Percentiles rank a stretch among this genome's conserved stretches.
Conservation (phyloP, 768 basidiomycete genomes). For the Tylopilus subfusipes region DNA sequence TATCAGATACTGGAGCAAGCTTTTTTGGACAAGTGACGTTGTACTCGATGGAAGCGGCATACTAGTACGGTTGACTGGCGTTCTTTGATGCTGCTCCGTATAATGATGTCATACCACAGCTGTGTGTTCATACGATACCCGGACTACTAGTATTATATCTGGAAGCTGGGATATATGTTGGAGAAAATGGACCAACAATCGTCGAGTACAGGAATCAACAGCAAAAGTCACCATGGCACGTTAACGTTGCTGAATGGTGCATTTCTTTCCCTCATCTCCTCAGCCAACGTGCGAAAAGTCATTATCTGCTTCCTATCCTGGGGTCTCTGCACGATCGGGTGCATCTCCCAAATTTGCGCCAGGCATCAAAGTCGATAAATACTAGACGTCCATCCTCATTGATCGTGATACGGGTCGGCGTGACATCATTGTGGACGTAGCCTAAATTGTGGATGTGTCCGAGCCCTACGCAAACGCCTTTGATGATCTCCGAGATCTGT, state of each 20-base stretch:
- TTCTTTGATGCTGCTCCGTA: neutral
- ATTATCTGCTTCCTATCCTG: neutral
- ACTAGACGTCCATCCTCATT: too few species aligned
- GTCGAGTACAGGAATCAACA: too few species aligned
- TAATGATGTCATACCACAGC: neutral
- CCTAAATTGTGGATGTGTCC: too few species aligned
- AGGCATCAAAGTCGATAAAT: too few species aligned
- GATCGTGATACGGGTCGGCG: too few species aligned
- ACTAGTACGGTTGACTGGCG: neutral
- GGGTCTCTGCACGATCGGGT: too few species aligned
- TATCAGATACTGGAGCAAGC: slow-evolving; percentile 53
- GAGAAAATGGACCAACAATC: too few species aligned
- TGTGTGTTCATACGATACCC: neutral
- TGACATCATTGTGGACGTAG: too few species aligned
- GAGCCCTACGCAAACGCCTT: too few species aligned
- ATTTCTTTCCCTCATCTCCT: neutral
- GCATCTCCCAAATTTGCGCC: too few species aligned
- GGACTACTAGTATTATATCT: neutral
- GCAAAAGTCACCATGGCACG: neutral
- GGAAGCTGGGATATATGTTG: too few species aligned
- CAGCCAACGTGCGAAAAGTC: neutral
- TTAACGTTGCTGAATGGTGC: neutral
- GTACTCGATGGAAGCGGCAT: neutral
- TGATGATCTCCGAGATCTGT: too few species aligned
- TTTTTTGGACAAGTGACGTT: slow-evolving; percentile 14